Percentiles rank a stretch among this genome's conserved stretches.
Evolutionary conservation across 345 rosid genomes (phyloP).

Genomic region (Erodium maritimum): DNA sequence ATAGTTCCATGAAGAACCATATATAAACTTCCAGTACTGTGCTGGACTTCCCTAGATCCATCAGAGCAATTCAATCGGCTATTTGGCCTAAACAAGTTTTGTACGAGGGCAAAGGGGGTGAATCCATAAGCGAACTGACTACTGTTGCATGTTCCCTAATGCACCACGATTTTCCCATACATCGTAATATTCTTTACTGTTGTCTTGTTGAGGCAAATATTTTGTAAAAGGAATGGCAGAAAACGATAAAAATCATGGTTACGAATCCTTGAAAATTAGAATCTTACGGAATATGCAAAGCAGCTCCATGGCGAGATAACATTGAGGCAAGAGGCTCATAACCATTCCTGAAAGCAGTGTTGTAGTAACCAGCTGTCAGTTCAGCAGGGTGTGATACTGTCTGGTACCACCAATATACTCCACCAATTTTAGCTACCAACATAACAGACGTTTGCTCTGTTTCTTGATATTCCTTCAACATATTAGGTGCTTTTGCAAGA

Average conservation of each 20-base stretch:
- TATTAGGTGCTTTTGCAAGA: conserved; percentile 46
- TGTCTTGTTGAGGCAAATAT: too few species aligned
- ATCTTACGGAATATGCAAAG: conserved; percentile 50
- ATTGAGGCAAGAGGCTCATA: conserved; percentile 50
- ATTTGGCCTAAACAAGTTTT: too few species aligned
- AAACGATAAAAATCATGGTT: neutral
- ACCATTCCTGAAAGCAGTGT: conserved; percentile 47
- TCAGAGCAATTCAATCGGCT: too few species aligned
- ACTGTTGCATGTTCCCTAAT: too few species aligned
- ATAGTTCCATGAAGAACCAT: too few species aligned
- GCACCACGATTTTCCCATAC: too few species aligned
- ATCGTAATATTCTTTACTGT: too few species aligned
- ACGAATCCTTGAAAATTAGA: neutral
- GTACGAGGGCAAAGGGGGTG: too few species aligned
- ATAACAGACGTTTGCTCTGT: conserved; percentile 29
- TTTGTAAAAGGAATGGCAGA: neutral
- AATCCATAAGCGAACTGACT: too few species aligned
- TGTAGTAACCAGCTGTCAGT: conserved; percentile 56
- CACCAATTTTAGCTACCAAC: conserved; percentile 54
- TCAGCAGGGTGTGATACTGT: conserved; percentile 53
- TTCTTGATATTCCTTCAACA: conserved; percentile 35
- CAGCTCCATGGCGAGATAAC: conserved; percentile 57
- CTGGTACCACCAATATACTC: conserved; percentile 62
- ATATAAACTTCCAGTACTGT: too few species aligned
- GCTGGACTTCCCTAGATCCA: too few species aligned